These are phyloP conservation scores for Eimeria maxima DNA, from an alignment of 169 alveolate species.

Conservation along the genomic window DNA sequence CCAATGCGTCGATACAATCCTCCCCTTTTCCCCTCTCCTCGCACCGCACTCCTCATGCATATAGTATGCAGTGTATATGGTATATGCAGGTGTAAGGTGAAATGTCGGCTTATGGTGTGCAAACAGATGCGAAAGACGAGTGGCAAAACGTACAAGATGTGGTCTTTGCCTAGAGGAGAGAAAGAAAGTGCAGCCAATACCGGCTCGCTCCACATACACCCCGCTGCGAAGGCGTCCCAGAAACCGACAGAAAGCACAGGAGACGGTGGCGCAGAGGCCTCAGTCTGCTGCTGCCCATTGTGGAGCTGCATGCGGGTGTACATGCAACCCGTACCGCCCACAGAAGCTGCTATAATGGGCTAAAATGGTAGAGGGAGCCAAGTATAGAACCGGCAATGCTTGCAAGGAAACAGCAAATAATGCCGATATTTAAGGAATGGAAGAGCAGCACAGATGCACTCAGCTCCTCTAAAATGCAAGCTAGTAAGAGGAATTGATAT, in stretches of 20 bases:
- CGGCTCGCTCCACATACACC: slow-evolving; percentile 28
- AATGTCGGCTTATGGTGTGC: too few relatives aligned
- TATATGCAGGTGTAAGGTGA: too few relatives aligned
- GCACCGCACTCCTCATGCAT: background rate
- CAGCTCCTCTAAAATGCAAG: too few relatives aligned
- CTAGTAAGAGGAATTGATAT: too few relatives aligned
- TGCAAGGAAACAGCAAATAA: background rate
- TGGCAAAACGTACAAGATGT: background rate
- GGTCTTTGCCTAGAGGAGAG: slow-evolving; percentile 15
- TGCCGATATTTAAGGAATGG: too few relatives aligned
- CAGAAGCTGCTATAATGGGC: too few relatives aligned
- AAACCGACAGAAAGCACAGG: slow-evolving; percentile 27
- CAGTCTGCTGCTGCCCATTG: slow-evolving; percentile 2
- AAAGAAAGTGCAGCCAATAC: slow-evolving; percentile 28
- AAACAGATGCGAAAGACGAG: background rate
- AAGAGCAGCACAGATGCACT: too few relatives aligned
- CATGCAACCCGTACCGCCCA: background rate
- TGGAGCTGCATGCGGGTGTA: slow-evolving; percentile 4
- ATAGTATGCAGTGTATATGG: too few relatives aligned
- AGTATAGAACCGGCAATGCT: background rate
- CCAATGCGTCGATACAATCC: background rate
- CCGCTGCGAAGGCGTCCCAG: slow-evolving; percentile 55
- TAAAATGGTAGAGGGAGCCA: too few relatives aligned
- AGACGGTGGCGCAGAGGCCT: background rate
- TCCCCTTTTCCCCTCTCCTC: background rate